Evolutionary conservation across 225 moss, liverwort and hornwort genomes (phyloP).

Genomic region (Marchantia polymorpha): DNA sequence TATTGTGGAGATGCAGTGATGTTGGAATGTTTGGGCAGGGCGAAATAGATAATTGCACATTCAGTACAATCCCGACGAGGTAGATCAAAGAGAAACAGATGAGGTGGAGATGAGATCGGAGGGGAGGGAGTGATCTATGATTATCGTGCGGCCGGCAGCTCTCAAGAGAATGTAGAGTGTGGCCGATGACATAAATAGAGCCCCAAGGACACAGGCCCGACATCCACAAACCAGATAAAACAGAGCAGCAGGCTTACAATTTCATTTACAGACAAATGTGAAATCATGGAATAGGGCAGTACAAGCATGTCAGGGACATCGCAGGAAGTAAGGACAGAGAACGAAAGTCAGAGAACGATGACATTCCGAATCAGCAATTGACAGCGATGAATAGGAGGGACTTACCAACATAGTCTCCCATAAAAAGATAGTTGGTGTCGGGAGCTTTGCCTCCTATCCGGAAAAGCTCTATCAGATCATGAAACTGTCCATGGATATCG

Average conservation of each 20-base stretch:
- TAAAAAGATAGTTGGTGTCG: slow-evolving; percentile 55
- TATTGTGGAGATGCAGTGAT: neutral
- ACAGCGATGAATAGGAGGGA: neutral
- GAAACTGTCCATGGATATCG: slow-evolving; percentile 58
- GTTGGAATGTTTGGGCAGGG: neutral
- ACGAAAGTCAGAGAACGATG: neutral
- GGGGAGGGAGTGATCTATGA: neutral
- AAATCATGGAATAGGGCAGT: neutral
- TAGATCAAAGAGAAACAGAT: too few relatives aligned
- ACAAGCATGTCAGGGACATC: neutral
- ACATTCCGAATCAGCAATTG: neutral
- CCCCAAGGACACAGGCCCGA: neutral
- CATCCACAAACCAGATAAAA: too few relatives aligned
- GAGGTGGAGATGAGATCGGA: neutral
- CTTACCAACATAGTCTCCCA: slow-evolving; percentile 57
- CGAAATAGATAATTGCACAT: too few relatives aligned
- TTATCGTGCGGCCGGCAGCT: neutral
- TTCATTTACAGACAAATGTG: neutral
- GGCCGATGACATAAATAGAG: neutral
- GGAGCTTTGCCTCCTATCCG: slow-evolving; percentile 58
- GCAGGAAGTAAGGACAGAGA: neutral
- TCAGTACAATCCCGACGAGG: too few relatives aligned
- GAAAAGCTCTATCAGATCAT: slow-evolving; percentile 58
- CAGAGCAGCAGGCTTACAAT: neutral
- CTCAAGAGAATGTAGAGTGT: neutral